phyloP scores from a whole-genome alignment of 2,329 filamentous ascomycete genomes.

The Calonectria pteridis region DNA sequence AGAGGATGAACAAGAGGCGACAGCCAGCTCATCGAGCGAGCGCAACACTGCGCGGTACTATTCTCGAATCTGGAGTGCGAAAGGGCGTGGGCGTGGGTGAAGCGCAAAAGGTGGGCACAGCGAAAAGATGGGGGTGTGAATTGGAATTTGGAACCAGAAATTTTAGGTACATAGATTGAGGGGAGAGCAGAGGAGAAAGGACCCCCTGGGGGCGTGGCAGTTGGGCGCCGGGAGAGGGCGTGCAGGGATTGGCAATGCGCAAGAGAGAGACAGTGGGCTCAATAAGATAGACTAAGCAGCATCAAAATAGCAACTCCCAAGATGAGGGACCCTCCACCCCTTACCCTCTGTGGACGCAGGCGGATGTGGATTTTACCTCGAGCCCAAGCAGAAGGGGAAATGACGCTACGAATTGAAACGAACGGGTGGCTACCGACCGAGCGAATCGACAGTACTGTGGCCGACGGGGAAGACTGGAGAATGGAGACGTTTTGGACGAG shows the following conservation, averaged over 20 bases:
- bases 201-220: not conserved
- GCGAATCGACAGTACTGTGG: slow-evolving; percentile 6
- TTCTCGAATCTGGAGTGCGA: slow-evolving; percentile 8
- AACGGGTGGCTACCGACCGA: slow-evolving; percentile 39
- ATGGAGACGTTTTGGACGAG: slow-evolving; percentile 21
- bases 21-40: slow-evolving; percentile 39
- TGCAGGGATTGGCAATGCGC: slow-evolving; percentile 13
- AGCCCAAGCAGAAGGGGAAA: slow-evolving; percentile 26
- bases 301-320: slow-evolving; percentile 30
- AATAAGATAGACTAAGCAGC: slow-evolving; percentile 24
- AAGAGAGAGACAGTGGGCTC: slow-evolving; percentile 16
- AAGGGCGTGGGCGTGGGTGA: slow-evolving; percentile 19
- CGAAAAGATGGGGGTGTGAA: slow-evolving; percentile 17
- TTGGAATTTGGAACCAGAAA: not conserved
- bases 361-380: slow-evolving; percentile 10
- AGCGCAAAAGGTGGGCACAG: not conserved
- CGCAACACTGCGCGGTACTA: slow-evolving; percentile 24
- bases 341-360: not conserved
- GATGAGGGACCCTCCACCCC: slow-evolving; percentile 23
- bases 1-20: slow-evolving; percentile 29
- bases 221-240: slow-evolving; percentile 11
- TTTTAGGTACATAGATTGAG: not conserved
- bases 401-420: slow-evolving; percentile 37
- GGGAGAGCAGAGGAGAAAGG: not conserved
- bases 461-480: slow-evolving; percentile 15